phyloP scores from a whole-genome alignment of 1,284 basidiomycete genomes.

The Moniliophthora roreri region DNA sequence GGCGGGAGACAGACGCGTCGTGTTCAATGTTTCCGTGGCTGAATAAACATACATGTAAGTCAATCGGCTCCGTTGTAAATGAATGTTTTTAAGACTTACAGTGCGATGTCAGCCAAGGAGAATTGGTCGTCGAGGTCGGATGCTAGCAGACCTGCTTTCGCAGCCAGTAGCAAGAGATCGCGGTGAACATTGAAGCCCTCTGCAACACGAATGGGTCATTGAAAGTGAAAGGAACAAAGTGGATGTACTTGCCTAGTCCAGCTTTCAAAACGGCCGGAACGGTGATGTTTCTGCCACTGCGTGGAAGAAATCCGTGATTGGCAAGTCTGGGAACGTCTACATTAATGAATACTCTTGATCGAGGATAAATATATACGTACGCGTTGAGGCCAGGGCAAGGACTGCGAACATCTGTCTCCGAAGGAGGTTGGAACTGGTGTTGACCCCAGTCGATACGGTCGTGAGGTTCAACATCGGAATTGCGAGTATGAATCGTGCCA shows the following conservation, averaged over 20 bases:
- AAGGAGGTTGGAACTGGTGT: neutral
- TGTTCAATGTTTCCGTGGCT: slow-evolving; percentile 19
- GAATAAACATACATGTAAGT: neutral
- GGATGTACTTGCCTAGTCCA: neutral
- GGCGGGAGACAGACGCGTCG: slow-evolving; percentile 14
- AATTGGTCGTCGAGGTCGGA: slow-evolving; percentile 4
- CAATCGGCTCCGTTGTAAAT: neutral
- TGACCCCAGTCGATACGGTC: neutral
- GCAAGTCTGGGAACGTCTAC: neutral
- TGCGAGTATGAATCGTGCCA: no score
- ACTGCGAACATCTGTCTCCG: neutral
- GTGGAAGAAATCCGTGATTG: slow-evolving; percentile 8
- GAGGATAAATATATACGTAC: neutral
- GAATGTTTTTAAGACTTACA: slow-evolving; percentile 1
- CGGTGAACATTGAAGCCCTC: slow-evolving; percentile 9
- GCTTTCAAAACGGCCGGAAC: slow-evolving; percentile 1
- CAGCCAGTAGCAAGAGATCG: slow-evolving; percentile 4
- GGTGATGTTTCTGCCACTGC: slow-evolving; percentile 3
- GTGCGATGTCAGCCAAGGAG: slow-evolving; percentile 7
- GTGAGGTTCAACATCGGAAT: neutral
- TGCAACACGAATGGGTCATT: neutral
- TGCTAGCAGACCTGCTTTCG: slow-evolving; percentile 1
- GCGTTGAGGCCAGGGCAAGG: neutral
- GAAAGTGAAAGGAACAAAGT: neutral
- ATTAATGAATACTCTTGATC: neutral